These are phyloP conservation scores for Carpinus fangiana DNA, from an alignment of 306 rosid species.

Conservation along the genomic window DNA sequence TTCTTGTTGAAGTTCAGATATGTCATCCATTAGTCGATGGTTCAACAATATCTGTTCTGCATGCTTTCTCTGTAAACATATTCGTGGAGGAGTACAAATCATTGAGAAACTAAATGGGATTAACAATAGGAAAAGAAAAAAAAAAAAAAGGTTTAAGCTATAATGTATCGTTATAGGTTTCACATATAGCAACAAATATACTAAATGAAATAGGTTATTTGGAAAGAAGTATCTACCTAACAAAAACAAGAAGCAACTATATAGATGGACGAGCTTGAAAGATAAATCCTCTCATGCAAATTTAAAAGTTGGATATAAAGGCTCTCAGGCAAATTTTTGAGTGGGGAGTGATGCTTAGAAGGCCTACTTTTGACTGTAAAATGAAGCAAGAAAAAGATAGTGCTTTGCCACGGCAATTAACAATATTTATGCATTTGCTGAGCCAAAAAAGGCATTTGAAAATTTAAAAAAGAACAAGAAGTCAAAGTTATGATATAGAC, in stretches of 20 bases:
- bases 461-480: constrained; percentile 14
- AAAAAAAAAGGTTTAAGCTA: not conserved
- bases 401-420: constrained; percentile 12
- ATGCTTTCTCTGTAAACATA: constrained; percentile 56
- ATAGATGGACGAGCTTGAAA: not conserved
- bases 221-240: not conserved
- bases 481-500: constrained; percentile 19
- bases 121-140: not conserved
- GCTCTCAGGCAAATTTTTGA: not conserved
- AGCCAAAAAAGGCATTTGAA: constrained; percentile 9
- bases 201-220: not conserved
- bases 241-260: not conserved
- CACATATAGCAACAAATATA: not conserved
- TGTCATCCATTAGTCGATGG: constrained; percentile 42
- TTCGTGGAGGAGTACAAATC: constrained; percentile 14
- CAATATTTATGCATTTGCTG: not conserved
- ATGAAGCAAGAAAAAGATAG: constrained; percentile 3
- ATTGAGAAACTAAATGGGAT: not conserved
- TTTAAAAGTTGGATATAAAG: not conserved
- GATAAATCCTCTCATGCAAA: not conserved
- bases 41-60: constrained; percentile 49
- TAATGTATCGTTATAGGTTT: not conserved
- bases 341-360: not conserved
- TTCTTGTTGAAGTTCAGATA: constrained; percentile 55
- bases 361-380: not conserved